Percentiles rank a stretch among this genome's conserved stretches.
phyloP scores from a whole-genome alignment of 1,139 yeast genomes.

The Candida frijolesensis region DNA sequence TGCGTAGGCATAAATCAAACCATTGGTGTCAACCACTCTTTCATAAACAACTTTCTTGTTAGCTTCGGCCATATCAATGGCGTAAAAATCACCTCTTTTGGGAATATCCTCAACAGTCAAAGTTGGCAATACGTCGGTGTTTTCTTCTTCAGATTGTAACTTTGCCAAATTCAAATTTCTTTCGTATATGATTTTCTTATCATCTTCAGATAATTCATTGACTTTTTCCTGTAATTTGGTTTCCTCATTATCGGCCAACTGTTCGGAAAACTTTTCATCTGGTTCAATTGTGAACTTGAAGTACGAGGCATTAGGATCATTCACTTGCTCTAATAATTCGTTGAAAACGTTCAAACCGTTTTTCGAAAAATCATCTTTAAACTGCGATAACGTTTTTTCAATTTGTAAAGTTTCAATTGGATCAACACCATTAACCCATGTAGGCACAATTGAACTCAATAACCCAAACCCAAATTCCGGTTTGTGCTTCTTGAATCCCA shows the following conservation, averaged over 20 bases:
- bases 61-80: slow-evolving; percentile 25
- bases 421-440: slow-evolving; percentile 80
- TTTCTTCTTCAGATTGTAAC: slow-evolving; percentile 70
- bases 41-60: slow-evolving; percentile 33
- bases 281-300: slow-evolving; percentile 83
- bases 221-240: slow-evolving; percentile 50
- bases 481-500: slow-evolving; percentile 81
- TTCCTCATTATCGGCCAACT: slow-evolving; percentile 57
- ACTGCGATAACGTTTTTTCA: slow-evolving; percentile 57
- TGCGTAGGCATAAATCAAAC: slow-evolving; percentile 70
- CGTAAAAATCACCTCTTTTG: slow-evolving; percentile 48
- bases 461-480: slow-evolving; percentile 88
- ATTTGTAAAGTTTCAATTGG: slow-evolving; percentile 70
- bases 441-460: slow-evolving; percentile 71
- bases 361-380: slow-evolving; percentile 57
- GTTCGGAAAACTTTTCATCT: slow-evolving; percentile 50
- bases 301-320: slow-evolving; percentile 47
- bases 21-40: slow-evolving; percentile 70
- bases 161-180: slow-evolving; percentile 62
- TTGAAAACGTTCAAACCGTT: slow-evolving; percentile 63
- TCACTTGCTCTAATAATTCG: slow-evolving; percentile 54
- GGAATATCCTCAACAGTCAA: slow-evolving; percentile 74
- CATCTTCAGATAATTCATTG: slow-evolving; percentile 51
- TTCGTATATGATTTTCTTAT: slow-evolving; percentile 56
- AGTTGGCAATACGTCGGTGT: slow-evolving; percentile 78